Base-by-base conservation (phyloP, 2,329 filamentous ascomycete genomes). In the Aspergillus neotritici region DNA sequence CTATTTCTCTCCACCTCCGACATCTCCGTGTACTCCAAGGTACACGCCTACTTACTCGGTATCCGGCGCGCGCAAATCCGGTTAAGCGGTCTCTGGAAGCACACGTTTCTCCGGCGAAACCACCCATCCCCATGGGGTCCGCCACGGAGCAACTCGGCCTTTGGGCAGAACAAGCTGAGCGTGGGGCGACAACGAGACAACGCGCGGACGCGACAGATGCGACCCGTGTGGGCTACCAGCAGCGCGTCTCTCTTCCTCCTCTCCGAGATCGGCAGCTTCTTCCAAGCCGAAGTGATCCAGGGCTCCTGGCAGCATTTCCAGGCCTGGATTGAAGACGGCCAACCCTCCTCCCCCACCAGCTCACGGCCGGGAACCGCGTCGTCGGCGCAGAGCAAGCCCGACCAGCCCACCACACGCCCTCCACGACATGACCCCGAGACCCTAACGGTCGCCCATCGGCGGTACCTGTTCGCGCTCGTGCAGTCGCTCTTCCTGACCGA, bases 221-320 rank as follows among this genome's bases (percentile, higher is more conserved):
- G 93, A 12, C 84, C 82, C 50, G 79, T 91, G 1, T 98, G 93
- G 93, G 91, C 89, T 0, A 94, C 87, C 0, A 84, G 86, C 54
- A 89, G 86, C 58, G 86, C 89, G 2, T 84, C 87, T 1, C 79
- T 94, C 4, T 96, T 95, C 68, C 86, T 97, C 54, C 74, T 97
- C 3, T 87, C 86, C 0, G 90, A 96, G 62, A 84, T 87, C 11
- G 86, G 91, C 53, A 82, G 82, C 3, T 97, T 94, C 57, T 81
- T 97, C 34, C 91, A 96, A 63, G 87, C 86, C 1, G 89, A 95
- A 59, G 83, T 97, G 5, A 83, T 96, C 11, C 80, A 83, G 47
- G 82, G 83, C 28, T 82, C 87, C 1, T 96, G 89, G 80, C 78
- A 83, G 12, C 82, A 86, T 40, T 90, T 97, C 54, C 79, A 85